Evolutionary conservation across 2,329 filamentous ascomycete species (phyloP), one percentile per base, ranked within the genome.

Genomic region (Zasmidium cellare): DNA sequence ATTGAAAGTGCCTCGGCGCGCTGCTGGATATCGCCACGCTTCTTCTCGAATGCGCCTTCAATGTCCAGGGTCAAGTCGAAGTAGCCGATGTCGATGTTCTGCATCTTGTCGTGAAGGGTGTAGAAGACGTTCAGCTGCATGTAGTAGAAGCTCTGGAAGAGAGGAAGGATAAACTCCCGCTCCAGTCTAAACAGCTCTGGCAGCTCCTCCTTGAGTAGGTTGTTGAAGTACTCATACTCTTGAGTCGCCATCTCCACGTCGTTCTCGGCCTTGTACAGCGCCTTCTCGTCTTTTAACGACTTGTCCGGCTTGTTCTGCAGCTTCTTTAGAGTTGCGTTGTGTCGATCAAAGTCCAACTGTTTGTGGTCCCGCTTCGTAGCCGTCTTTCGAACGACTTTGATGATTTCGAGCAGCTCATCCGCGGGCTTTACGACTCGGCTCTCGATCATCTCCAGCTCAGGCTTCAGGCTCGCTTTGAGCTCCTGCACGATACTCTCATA

Each of bases 51-150:
- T 12, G 91, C 92, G 63, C 93, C 93, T 74, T 97, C 91, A 46
- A 99, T 88, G 69, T 96, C 92, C 28, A 90, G 82, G 1, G 89
- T 90, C 52, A 99, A 83, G 74, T 99, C 90, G 75, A 99, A 99
- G 78, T 99, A 99, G 61, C 92, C 92, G 72, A 99, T 99, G 71
- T 97, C 92, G 74, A 96, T 92, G 65, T 84, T 87, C 78, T 99
- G 94, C 94, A 99, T 99, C 77, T 88, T 91, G 77, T 97, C 93
- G 74, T 99, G 94, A 54, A 99, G 82, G 1, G 94, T 99, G 77
- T 99, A 99, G 76, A 97, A 99, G 65, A 99, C 91, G 76, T 99
- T 99, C 65, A 99, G 85, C 76, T 99, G 94, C 94, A 99, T 99
- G 81, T 97, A 99, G 79, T 99, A 99, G 79, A 99, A 99, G 9